Conservation (phyloP, 2,329 filamentous ascomycete genomes). For the Pyricularia grisea region DNA sequence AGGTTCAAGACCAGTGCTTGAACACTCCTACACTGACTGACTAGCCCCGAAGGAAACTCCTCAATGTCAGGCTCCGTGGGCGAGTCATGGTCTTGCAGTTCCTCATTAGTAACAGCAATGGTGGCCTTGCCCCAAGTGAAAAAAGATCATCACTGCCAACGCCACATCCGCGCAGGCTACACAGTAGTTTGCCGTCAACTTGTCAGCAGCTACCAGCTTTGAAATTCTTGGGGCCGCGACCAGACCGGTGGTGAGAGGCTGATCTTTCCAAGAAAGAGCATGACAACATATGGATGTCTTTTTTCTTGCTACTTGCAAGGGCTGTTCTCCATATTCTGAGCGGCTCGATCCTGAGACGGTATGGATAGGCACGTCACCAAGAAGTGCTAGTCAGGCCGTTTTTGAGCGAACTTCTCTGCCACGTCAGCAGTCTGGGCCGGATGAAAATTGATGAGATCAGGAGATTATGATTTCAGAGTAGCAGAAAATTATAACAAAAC, state of each 20-base stretch:
- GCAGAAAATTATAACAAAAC: not conserved
- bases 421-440: not conserved
- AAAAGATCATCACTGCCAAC: not conserved
- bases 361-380: not conserved
- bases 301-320: no score
- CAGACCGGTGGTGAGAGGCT: not conserved
- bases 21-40: not conserved
- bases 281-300: no score
- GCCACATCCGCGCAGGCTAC: not conserved
- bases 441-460: not conserved
- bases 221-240: not conserved
- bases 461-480: not conserved
- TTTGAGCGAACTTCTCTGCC: no score
- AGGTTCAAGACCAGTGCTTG: not conserved
- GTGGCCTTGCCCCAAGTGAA: not conserved
- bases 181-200: not conserved
- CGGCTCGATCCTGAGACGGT: not conserved
- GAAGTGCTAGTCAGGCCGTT: no score
- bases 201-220: not conserved
- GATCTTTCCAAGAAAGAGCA: not conserved
- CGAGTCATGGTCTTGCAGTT: not conserved
- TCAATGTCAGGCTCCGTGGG: not conserved
- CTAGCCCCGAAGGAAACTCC: not conserved
- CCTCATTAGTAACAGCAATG: not conserved
- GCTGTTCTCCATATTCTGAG: not conserved